Evolutionary conservation across 1,139 yeast genomes (phyloP), one percentile per base, ranked within the genome.

Genomic region (Blastobotrys serpentis): DNA sequence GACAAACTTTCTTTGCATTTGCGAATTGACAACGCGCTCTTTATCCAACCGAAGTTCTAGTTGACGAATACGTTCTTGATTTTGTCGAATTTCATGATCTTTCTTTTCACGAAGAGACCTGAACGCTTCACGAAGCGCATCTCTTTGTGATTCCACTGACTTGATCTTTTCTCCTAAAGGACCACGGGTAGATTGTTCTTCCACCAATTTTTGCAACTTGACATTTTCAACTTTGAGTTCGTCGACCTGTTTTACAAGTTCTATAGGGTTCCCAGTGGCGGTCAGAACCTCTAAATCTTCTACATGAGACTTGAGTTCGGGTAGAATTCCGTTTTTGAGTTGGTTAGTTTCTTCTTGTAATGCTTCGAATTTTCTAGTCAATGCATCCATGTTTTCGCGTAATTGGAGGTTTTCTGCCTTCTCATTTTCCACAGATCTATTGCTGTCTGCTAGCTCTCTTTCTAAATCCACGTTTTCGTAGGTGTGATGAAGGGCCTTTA

Each of bases 71-170:
- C 68, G 61, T 16, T 61, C 66, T 1, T 57, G 54, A 19, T 63
- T 50, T 40, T 62, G 61, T n/a, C 61, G 49, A 43, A 66, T 63
- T 46, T 68, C 71, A 26, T 67, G 67, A 50, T 68, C 71, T 45
- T 68, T 68, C 33, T 70, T 62, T 48, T 67, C 70, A 10, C 70
- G 57, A 45, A 68, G 52, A 0, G 71, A 62, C 16, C 72, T 58
- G 33, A 68, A 52, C 0, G 72, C 69, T 37, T 70, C 73, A 52
- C 63, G 73, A 65, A 60, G 73, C 54, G 64, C 81, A 68, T 50
- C 69, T 57, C 65, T 73, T 61, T 52, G 83, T 66, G 62, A 59
- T 46, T 67, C 71, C 30, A 68, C 63, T 1, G 63, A 58, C 49
- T 59, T 60, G 51, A 68, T 58, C 49, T 68, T 67, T 33, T 64